Percentiles rank a stretch among this genome's conserved stretches.
phyloP scores from a whole-genome alignment of 2,329 filamentous ascomycete genomes.

The Fulvia fulva region DNA sequence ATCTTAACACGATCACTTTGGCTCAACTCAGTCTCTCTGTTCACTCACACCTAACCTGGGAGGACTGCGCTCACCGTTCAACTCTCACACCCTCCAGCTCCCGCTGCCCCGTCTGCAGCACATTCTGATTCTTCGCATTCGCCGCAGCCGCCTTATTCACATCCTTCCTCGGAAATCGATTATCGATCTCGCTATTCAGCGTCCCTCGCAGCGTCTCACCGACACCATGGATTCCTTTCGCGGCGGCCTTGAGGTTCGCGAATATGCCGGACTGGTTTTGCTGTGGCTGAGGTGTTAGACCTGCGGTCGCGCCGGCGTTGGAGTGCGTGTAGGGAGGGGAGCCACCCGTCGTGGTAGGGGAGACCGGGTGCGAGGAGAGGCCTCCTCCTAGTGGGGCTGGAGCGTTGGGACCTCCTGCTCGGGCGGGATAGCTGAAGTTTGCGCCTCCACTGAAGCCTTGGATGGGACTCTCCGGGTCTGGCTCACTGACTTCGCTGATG shows the following conservation, averaged over 20 bases:
- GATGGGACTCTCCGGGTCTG: constrained; percentile 7
- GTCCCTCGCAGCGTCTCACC: constrained; percentile 33
- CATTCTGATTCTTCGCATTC: constrained; percentile 28
- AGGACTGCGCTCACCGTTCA: not conserved
- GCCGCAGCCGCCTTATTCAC: constrained; percentile 27
- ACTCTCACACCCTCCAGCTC: constrained; percentile 25
- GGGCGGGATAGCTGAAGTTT: constrained; percentile 10
- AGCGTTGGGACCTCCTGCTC: not conserved
- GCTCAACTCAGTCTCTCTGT: not conserved
- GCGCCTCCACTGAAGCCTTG: constrained; percentile 1
- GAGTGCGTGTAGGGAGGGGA: not conserved
- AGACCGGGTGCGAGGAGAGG: not conserved
- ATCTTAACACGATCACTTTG: not conserved
- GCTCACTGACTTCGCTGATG: constrained; percentile 2
- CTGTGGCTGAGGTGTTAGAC: not conserved
- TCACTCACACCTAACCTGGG: not conserved
- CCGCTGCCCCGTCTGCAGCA: constrained; percentile 22
- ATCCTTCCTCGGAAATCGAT: constrained; percentile 25
- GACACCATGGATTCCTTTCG: constrained; percentile 32
- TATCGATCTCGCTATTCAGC: constrained; percentile 32
- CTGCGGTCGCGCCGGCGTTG: not conserved
- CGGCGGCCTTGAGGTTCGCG: constrained; percentile 29
- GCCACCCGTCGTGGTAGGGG: not conserved
- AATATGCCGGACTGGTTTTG: constrained; percentile 13
- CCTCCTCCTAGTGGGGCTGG: not conserved